phyloP scores from a whole-genome alignment of 176 grass and related monocot species.

The Oryza longistaminata region DNA sequence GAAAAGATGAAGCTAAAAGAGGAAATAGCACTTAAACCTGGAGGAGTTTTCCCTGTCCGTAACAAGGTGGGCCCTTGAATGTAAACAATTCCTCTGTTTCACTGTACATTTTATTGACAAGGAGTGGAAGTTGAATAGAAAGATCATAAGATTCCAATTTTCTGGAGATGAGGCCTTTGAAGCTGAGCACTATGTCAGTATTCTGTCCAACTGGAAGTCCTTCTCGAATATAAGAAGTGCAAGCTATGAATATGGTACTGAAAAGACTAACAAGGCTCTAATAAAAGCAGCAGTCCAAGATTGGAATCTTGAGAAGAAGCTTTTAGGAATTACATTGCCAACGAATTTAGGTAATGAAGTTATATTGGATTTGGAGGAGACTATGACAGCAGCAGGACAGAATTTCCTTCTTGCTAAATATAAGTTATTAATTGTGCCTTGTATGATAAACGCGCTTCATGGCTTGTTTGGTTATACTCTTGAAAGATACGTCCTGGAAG shows the following conservation, averaged over 20 bases:
- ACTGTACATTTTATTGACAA: slow-evolving; percentile 23
- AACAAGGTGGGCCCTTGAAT: background rate
- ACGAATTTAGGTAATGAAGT: background rate
- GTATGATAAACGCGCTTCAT: slow-evolving; percentile 13
- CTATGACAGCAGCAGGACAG: background rate
- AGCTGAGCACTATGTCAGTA: background rate
- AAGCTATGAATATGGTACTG: background rate
- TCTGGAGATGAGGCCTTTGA: background rate
- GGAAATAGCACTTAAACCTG: background rate
- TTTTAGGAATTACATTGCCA: slow-evolving; percentile 6
- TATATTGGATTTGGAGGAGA: background rate
- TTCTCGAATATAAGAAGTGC: background rate
- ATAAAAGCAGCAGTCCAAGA: background rate
- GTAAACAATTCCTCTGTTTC: background rate
- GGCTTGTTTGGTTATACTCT: background rate
- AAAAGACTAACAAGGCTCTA: background rate
- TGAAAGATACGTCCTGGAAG: background rate
- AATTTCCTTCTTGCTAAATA: background rate
- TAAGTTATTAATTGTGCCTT: slow-evolving; percentile 4
- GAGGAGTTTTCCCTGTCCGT: background rate
- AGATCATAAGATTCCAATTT: background rate
- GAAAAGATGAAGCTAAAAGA: slow-evolving; percentile 22
- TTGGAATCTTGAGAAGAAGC: slow-evolving; percentile 10
- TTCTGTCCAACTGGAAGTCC: background rate
- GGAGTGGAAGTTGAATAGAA: slow-evolving; percentile 27